Conservation (phyloP, 352 stramenopile genomes). For the Stephanocyclus meneghinianus region DNA sequence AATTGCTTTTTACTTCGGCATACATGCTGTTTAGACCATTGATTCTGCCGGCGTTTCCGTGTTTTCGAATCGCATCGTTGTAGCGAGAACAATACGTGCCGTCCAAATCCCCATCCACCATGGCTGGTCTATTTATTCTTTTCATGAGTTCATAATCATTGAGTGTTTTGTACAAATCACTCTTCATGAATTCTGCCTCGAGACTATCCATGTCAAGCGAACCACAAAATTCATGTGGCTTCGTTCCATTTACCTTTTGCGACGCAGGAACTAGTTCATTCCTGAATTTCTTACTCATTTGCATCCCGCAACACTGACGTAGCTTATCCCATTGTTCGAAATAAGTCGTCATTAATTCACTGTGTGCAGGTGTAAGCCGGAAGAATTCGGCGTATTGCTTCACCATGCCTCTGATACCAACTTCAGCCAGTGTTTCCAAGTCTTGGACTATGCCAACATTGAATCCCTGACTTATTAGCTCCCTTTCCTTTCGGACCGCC, state of each 20-base stretch:
- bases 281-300: not conserved
- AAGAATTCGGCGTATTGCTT: not conserved
- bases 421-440: not conserved
- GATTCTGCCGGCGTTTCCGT: not conserved
- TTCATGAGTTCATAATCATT: not conserved
- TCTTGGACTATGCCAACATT: conserved; percentile 3
- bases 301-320: conserved; percentile 2
- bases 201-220: conserved; percentile 12
- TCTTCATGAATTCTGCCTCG: not conserved
- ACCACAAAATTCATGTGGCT: conserved; percentile 1
- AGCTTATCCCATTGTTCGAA: conserved; percentile 12
- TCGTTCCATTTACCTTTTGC: not conserved
- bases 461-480: not conserved
- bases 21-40: not conserved
- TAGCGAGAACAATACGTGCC: conserved; percentile 9
- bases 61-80: conserved; percentile 1
- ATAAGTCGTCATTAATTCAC: not conserved
- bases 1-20: not conserved
- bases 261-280: conserved; percentile 11
- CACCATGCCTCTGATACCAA: not conserved
- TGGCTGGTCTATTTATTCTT: conserved; percentile 3
- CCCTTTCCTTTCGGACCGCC: not conserved
- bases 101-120: conserved; percentile 1
- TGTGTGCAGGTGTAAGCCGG: not conserved
- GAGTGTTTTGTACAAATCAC: conserved; percentile 1